Evolutionary conservation across 2,329 filamentous ascomycete genomes (phyloP).

Genomic region (Nannizziopsis barbatae): DNA sequence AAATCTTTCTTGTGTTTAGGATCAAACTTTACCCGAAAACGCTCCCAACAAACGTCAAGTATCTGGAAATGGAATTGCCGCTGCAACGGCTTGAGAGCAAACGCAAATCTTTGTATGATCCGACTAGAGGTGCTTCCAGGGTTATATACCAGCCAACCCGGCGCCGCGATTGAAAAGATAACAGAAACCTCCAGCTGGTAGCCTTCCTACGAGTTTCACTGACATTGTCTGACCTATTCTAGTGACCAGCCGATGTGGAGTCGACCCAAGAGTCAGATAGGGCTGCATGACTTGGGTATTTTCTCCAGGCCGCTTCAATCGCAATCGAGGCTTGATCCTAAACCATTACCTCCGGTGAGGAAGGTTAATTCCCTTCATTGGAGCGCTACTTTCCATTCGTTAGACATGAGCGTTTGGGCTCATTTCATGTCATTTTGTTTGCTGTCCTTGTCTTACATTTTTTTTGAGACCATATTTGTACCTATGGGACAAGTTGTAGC

Average conservation of each 20-base stretch:
- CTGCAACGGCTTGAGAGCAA: conserved; percentile 11
- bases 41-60: conserved; percentile 14
- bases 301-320: not conserved
- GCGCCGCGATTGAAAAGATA: not conserved
- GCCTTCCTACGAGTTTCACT: conserved; percentile 1
- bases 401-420: not conserved
- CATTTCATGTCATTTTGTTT: not conserved
- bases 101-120: not conserved
- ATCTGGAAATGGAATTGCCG: conserved; percentile 16
- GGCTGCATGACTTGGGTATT: not conserved
- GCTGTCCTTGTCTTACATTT: not conserved
- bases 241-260: conserved; percentile 3
- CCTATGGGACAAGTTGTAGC: conserved; percentile 1
- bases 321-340: too few relatives aligned
- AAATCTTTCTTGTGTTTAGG: conserved; percentile 11
- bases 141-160: not conserved
- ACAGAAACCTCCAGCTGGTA: conserved; percentile 1
- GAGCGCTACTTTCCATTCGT: not conserved
- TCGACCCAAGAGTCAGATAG: not conserved
- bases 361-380: not conserved
- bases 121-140: not conserved
- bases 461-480: conserved; percentile 6
- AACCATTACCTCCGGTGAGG: too few relatives aligned
- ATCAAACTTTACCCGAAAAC: conserved; percentile 11
- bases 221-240: conserved; percentile 7